Evolutionary conservation across 1,139 yeast species (phyloP).

Genomic region (Pichia terricola): DNA sequence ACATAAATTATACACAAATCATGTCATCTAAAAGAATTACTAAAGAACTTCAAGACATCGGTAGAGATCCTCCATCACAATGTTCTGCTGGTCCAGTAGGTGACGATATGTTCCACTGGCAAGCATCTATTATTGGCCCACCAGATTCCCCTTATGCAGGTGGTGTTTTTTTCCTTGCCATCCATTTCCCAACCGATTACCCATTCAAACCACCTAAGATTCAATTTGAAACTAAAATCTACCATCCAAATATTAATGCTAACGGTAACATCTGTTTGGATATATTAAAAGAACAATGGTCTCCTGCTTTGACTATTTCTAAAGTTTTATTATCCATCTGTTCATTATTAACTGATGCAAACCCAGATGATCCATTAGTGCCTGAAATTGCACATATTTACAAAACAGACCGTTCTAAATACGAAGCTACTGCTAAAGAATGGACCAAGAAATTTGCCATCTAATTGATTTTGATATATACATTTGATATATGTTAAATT

Average conservation of each 20-base stretch:
- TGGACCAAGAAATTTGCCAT: slow-evolving; percentile 99
- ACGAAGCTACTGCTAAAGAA: slow-evolving; percentile 95
- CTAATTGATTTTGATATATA: slow-evolving; percentile 26
- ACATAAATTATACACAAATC: background rate
- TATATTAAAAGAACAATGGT: slow-evolving; percentile 54
- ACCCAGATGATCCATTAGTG: slow-evolving; percentile 97
- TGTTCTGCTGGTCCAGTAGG: slow-evolving; percentile 99
- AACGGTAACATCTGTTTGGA: slow-evolving; percentile 53
- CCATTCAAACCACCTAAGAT: slow-evolving; percentile 56
- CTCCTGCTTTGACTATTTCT: slow-evolving; percentile 58
- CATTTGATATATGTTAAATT: background rate
- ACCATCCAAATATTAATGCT: slow-evolving; percentile 66
- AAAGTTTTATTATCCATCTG: slow-evolving; percentile 51
- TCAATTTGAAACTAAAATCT: slow-evolving; percentile 54
- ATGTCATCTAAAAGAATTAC: slow-evolving; percentile 94
- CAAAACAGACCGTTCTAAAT: slow-evolving; percentile 88
- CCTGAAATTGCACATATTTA: slow-evolving; percentile 97
- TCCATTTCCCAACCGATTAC: slow-evolving; percentile 49
- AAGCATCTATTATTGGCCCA: slow-evolving; percentile 57
- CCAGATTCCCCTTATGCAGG: slow-evolving; percentile 51
- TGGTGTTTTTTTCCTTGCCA: slow-evolving; percentile 41
- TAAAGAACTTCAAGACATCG: slow-evolving; percentile 90
- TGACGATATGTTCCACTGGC: slow-evolving; percentile 58
- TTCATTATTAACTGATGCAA: slow-evolving; percentile 77
- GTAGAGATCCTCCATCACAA: slow-evolving; percentile 98